Percentiles rank a stretch among this genome's conserved stretches.
phyloP scores from a whole-genome alignment of 129 eudicot genomes.

The Gnaphalium uliginosum region DNA sequence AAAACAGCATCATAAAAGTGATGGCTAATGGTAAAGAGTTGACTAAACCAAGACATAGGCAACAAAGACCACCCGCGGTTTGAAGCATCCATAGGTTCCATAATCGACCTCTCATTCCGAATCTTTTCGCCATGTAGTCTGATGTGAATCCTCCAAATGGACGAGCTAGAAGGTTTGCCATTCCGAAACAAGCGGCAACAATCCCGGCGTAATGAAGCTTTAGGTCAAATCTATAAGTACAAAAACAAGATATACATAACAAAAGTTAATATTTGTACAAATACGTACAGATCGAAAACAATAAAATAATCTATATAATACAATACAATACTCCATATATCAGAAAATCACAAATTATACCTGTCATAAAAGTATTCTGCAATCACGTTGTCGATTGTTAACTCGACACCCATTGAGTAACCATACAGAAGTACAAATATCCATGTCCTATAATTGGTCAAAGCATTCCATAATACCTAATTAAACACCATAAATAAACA shows the following conservation, averaged over 20 bases:
- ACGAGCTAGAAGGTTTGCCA: constrained; percentile 81
- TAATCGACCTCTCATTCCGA: constrained; percentile 88
- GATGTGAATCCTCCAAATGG: constrained; percentile 84
- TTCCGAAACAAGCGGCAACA: constrained; percentile 78
- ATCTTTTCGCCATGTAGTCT: constrained; percentile 47
- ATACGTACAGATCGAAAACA: too few species aligned
- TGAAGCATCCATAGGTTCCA: constrained; percentile 90
- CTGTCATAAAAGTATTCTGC: constrained; percentile 84
- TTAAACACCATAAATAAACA: not conserved
- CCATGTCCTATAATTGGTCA: constrained; percentile 79
- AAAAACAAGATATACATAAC: not conserved
- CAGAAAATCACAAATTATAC: constrained; percentile 19
- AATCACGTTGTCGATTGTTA: constrained; percentile 65
- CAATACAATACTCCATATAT: too few species aligned
- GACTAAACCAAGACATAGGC: constrained; percentile 63
- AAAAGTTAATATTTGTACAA: not conserved
- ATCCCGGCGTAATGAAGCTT: constrained; percentile 78
- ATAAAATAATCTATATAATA: too few species aligned
- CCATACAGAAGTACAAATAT: constrained; percentile 75
- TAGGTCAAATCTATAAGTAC: constrained; percentile 51
- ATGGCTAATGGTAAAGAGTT: constrained; percentile 56
- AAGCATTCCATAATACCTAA: constrained; percentile 64
- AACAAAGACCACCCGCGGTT: constrained; percentile 73
- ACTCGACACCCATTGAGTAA: constrained; percentile 79
- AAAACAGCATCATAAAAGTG: constrained; percentile 67